Evolutionary conservation across 495 filamentous ascomycete species (phyloP).

Genomic region (Trichocladium uniseriatum): DNA sequence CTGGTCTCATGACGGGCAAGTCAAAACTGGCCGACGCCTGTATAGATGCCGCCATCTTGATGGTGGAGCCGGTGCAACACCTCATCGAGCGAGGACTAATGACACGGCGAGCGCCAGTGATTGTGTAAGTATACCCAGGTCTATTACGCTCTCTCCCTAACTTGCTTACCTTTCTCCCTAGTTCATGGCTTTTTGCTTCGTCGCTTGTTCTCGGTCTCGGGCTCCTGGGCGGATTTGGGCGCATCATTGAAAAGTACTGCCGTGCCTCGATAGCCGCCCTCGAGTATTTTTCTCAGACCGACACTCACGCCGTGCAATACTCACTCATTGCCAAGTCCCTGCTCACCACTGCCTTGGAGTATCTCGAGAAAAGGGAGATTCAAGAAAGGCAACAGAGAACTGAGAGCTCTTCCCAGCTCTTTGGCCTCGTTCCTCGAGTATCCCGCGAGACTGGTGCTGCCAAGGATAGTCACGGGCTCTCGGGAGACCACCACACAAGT

Average conservation of each 20-base stretch:
- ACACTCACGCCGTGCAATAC: constrained; percentile 38
- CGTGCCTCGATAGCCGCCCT: constrained; percentile 31
- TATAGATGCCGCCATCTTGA: constrained; percentile 39
- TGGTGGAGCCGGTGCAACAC: constrained; percentile 31
- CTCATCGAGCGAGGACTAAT: constrained; percentile 25
- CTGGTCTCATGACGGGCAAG: constrained; percentile 25
- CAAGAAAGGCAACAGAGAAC: constrained; percentile 31
- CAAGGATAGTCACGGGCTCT: too few relatives aligned
- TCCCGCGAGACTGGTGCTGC: too few relatives aligned
- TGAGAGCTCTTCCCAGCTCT: constrained; percentile 36
- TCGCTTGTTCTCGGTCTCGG: constrained; percentile 39
- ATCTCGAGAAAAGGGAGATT: constrained; percentile 32
- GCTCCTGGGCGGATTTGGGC: constrained; percentile 35
- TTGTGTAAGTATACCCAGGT: constrained; percentile 33
- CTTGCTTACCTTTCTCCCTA: constrained; percentile 1
- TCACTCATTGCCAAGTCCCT: constrained; percentile 39
- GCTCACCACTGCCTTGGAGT: constrained; percentile 28
- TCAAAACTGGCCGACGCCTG: constrained; percentile 38
- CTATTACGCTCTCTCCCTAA: neutral
- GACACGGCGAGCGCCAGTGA: constrained; percentile 31
- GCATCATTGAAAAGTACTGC: constrained; percentile 37
- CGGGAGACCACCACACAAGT: neutral
- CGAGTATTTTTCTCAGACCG: constrained; percentile 33
- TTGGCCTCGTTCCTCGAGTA: constrained; percentile 29
- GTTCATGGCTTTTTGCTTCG: constrained; percentile 40